phyloP scores from a whole-genome alignment of 2,329 filamentous ascomycete species.

The Sporothrix dimorphospora region DNA sequence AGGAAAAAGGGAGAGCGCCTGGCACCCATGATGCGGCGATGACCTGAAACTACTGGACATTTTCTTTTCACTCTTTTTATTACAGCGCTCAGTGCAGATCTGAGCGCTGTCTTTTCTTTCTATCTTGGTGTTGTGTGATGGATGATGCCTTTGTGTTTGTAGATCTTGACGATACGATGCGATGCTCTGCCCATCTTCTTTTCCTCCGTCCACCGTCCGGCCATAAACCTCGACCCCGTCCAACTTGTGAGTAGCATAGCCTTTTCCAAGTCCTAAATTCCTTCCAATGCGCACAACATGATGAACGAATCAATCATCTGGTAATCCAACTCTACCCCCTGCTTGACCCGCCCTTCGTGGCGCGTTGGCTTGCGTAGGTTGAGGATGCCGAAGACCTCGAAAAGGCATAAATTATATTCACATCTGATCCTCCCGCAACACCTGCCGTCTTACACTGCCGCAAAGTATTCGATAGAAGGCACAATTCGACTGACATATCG shows the following conservation, averaged over 20 bases:
- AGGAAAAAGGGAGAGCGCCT: conserved; percentile 37
- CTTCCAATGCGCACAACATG: conserved; percentile 2
- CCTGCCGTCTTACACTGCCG: not conserved
- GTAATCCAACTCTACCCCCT: conserved; percentile 36
- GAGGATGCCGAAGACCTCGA: conserved; percentile 32
- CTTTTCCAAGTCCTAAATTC: not conserved
- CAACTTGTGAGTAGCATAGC: conserved; percentile 13
- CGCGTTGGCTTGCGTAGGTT: conserved; percentile 30
- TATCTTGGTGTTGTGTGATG: not conserved
- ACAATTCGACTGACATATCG: not conserved
- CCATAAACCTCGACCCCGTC: not conserved
- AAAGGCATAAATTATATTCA: conserved; percentile 27
- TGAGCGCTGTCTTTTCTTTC: not conserved
- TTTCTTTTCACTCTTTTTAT: conserved; percentile 19
- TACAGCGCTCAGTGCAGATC: not conserved
- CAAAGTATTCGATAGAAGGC: not conserved
- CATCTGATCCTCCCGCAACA: conserved; percentile 23
- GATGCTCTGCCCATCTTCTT: not conserved
- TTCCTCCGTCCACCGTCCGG: too few species aligned
- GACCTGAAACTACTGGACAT: conserved; percentile 68
- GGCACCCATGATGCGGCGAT: conserved; percentile 69
- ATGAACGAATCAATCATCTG: conserved; percentile 33
- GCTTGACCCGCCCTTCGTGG: not conserved
- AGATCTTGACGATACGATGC: not conserved
- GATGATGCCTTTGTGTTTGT: not conserved